Evolutionary conservation across 768 basidiomycete genomes (phyloP), one percentile per base, ranked within the genome.

Genomic region (Tulasnella sp.): DNA sequence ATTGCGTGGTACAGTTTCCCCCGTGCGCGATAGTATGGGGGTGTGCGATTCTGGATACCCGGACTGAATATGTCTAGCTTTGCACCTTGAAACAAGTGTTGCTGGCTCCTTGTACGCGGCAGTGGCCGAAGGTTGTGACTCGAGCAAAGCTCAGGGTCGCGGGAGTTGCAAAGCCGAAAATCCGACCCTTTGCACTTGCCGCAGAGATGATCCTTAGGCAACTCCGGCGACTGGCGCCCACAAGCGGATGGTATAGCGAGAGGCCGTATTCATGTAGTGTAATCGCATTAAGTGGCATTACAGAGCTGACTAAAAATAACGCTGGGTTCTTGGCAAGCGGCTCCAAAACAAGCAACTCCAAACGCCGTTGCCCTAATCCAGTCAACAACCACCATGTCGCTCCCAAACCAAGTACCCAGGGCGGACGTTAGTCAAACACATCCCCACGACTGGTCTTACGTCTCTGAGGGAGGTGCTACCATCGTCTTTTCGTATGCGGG

Each of bases 401-500:
- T 68, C 31, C 62, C 62, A 36, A 68, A 68, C 31, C 62, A 7
- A 36, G 34, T 68, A 68, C 62, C 62, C 12, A 68, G 36, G 34
- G 62, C 62, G 10, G 62, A 68, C 62, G 62, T 68, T 27, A 68
- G 62, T 34, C 24, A 24, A 68, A 68, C 62, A 36, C 62, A 68
- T 14, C 31, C 34, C 3, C 62, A 34, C 16, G 86, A 94, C 84
- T 99, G 97, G 96, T 86, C 84, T 81, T 99, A 98, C 84, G 86
- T 95, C 31, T 92, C 95, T 0, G 97, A 98, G 86, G 97, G 97
- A n/a, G 95, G 94, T 27, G 93, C 95, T 27, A 93, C 94, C 8
- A 90, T 95, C 82, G 95, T 98, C 21, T 94, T 96, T 85, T 91
- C 93, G 10, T 97, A 97, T 83, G 82, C 83, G 14, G 94, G 96